Conservation (phyloP, 2,329 filamentous ascomycete genomes). For the Cladorrhinum sp. region DNA sequence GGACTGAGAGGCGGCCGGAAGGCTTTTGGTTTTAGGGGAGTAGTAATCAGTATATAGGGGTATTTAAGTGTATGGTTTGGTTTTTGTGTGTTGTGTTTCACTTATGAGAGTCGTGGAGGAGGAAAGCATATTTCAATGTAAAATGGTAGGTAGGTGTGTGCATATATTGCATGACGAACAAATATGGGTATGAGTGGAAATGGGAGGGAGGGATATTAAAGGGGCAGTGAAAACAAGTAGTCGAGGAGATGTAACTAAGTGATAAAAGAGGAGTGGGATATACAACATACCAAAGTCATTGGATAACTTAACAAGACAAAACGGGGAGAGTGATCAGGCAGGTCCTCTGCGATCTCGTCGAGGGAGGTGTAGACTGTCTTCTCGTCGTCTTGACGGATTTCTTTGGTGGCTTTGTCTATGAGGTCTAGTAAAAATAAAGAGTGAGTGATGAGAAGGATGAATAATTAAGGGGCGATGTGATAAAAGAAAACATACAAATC, state of each 20-base stretch:
- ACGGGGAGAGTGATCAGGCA: conserved; percentile 87
- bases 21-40: conserved; percentile 54
- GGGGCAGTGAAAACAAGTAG: not conserved
- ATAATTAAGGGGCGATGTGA: not conserved
- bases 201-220: not conserved
- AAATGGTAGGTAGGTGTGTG: no score
- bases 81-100: not conserved
- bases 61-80: not conserved
- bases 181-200: no score
- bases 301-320: conserved; percentile 92
- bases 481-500: conserved; percentile 71
- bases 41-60: not conserved
- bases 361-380: conserved; percentile 76
- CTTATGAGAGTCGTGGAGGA: no score
- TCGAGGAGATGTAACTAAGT: not conserved
- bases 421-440: conserved; percentile 49
- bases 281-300: conserved; percentile 65
- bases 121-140: no score
- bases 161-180: no score
- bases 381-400: conserved; percentile 81
- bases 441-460: not conserved
- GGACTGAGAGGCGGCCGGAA: conserved; percentile 80
- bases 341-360: conserved; percentile 77
- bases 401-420: conserved; percentile 86
- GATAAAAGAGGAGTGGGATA: not conserved